These are phyloP conservation scores for Pleurotus tuoliensis DNA, from an alignment of 768 basidiomycete species.

Conservation along the genomic window DNA sequence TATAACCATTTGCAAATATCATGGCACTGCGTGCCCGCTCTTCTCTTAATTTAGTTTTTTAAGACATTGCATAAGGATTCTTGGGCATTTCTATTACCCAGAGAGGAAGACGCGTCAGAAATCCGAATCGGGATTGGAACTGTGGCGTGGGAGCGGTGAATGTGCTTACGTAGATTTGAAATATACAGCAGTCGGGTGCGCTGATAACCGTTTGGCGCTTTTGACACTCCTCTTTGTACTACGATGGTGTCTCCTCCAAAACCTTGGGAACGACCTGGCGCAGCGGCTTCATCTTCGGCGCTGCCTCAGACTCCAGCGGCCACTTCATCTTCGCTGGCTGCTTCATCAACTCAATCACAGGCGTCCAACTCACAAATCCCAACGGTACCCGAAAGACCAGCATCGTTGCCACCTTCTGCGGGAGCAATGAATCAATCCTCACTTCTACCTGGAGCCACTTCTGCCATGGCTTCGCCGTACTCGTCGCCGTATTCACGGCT, in stretches of 20 bases:
- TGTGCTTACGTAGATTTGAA: too few species aligned
- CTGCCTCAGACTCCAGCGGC: conserved; percentile 21
- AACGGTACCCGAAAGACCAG: conserved; percentile 60
- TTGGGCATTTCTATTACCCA: too few species aligned
- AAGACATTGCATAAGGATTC: too few species aligned
- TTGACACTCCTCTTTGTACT: conserved; percentile 8
- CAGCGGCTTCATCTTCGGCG: conserved; percentile 26
- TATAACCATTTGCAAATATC: too few species aligned
- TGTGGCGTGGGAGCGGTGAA: too few species aligned
- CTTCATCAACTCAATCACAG: conserved; percentile 16
- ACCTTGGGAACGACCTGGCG: conserved; percentile 76
- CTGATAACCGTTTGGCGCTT: neutral
- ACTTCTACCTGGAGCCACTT: conserved; percentile 34
- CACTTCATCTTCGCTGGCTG: conserved; percentile 11
- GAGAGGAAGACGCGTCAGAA: too few species aligned
- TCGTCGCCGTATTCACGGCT: conserved; percentile 43
- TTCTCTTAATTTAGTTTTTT: too few species aligned
- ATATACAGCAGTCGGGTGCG: neutral
- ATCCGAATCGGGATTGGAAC: too few species aligned
- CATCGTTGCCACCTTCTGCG: conserved; percentile 40
- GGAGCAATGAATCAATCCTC: conserved; percentile 14
- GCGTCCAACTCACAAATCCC: conserved; percentile 30
- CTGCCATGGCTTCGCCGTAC: conserved; percentile 37
- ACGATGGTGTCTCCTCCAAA: conserved; percentile 83
- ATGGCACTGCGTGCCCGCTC: too few species aligned